phyloP scores from a whole-genome alignment of 176 grass and related monocot species.

The Eragrostis curvula region DNA sequence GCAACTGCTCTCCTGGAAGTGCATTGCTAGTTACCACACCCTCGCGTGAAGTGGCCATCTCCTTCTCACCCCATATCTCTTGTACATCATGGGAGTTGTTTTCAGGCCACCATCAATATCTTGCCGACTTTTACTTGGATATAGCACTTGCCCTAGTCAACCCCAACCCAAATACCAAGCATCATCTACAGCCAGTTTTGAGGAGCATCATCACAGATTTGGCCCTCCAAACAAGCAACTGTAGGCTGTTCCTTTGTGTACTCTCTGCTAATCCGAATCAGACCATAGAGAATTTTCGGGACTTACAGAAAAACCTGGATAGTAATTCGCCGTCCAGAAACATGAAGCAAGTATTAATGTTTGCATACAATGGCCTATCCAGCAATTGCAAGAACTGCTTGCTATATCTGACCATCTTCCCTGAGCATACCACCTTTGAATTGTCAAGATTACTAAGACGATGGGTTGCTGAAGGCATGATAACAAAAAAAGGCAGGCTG shows the following conservation, averaged over 20 bases:
- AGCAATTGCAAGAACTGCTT: background rate
- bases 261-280: background rate
- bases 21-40: too few species aligned
- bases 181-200: background rate
- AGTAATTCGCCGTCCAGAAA: too few species aligned
- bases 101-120: too few species aligned
- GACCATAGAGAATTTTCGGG: too few species aligned
- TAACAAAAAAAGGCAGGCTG: background rate
- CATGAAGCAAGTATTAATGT: too few species aligned
- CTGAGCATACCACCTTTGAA: background rate
- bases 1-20: too few species aligned
- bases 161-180: too few species aligned
- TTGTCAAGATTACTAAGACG: background rate
- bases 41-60: too few species aligned
- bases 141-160: background rate
- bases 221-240: background rate
- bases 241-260: background rate
- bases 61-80: too few species aligned
- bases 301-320: too few species aligned
- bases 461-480: conserved; percentile 22
- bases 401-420: conserved; percentile 25
- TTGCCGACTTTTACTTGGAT: background rate
- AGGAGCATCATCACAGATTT: background rate
- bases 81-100: too few species aligned
- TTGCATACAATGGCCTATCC: background rate